Base-by-base conservation (phyloP, 2,329 filamentous ascomycete species). In the Xylariaceae sp. region DNA sequence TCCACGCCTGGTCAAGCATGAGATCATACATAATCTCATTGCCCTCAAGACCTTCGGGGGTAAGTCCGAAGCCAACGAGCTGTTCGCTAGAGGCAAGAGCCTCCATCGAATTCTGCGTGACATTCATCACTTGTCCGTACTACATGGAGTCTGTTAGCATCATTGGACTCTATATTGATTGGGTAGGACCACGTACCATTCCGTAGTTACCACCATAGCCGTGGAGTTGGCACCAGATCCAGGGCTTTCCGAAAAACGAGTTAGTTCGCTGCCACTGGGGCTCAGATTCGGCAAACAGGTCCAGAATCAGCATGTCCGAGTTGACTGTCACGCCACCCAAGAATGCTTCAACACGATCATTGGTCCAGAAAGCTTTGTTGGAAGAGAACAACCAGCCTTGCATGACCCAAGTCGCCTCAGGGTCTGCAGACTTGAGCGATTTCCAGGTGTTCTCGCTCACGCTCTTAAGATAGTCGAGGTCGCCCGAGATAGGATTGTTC, bases 21-120 rank as follows among this genome's bases (percentile, higher is more conserved):
- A 65, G 57, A 52, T 65, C 23, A 54, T 65, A 65, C 59, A 65
- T 65, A 17, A 65, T 64, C 54, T 65, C 63, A 11, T 65, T 65
- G 4, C 63, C 63, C 53, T 65, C 63, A 2, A 64, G 59, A 23
- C 63, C 63, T 57, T 65, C 63, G 2, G 57, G 57, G 3, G 61
- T 64, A 13, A 65, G 59, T 1, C 63, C 63, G 18, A 64, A 64
- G 39, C 63, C 63, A 30, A 64, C 55, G 10, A 64, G n/a, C 2
- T 30, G 60, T 4, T 57, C 37, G 37, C 59, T 64, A 1, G 55
- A 49, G n/a, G 30, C 37, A 34, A 65, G 56, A 3, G 63, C 63
- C 34, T 59, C 59, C 2, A 60, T 60, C n/a, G 63, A 56, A 37
- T 65, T 65, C 13, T 56, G 57, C 4, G 63, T 65, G 10, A 65